phyloP scores from a whole-genome alignment of 2,329 filamentous ascomycete species.

The Paecilomyces sp. region DNA sequence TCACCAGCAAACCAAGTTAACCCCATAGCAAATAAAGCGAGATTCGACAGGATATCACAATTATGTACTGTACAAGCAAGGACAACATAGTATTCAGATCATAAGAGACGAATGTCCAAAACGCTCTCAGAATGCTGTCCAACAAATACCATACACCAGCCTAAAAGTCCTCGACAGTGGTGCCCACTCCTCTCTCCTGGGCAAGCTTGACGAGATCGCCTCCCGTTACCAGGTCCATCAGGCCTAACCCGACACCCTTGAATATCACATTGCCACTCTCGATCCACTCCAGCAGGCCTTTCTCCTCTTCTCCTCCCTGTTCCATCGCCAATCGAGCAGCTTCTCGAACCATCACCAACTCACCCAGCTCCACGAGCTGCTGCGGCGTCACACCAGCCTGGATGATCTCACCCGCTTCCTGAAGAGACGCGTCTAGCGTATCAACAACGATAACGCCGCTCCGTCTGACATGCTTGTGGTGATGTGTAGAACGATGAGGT shows the following conservation, averaged over 20 bases:
- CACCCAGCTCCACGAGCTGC: slow-evolving; percentile 80
- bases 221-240: slow-evolving; percentile 63
- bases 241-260: slow-evolving; percentile 60
- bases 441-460: slow-evolving; percentile 57
- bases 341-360: slow-evolving; percentile 61
- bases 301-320: slow-evolving; percentile 29
- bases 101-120: no score
- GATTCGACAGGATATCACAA: neutral
- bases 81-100: no score
- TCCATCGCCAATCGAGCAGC: slow-evolving; percentile 35
- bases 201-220: slow-evolving; percentile 52
- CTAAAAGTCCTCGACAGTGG: slow-evolving; percentile 37
- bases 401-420: slow-evolving; percentile 81
- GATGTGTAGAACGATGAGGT: slow-evolving; percentile 31
- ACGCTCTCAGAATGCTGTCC: no score
- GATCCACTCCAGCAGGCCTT: slow-evolving; percentile 51
- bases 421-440: slow-evolving; percentile 69
- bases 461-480: slow-evolving; percentile 46
- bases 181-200: slow-evolving; percentile 49
- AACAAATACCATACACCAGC: neutral
- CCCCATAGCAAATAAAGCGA: neutral
- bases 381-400: slow-evolving; percentile 64
- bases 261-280: slow-evolving; percentile 60
- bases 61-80: no score
- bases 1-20: no score